Percentiles rank a stretch among this genome's conserved stretches.
Evolutionary conservation across 129 eudicot genomes (phyloP).

Genomic region (Lactuca sativa): DNA sequence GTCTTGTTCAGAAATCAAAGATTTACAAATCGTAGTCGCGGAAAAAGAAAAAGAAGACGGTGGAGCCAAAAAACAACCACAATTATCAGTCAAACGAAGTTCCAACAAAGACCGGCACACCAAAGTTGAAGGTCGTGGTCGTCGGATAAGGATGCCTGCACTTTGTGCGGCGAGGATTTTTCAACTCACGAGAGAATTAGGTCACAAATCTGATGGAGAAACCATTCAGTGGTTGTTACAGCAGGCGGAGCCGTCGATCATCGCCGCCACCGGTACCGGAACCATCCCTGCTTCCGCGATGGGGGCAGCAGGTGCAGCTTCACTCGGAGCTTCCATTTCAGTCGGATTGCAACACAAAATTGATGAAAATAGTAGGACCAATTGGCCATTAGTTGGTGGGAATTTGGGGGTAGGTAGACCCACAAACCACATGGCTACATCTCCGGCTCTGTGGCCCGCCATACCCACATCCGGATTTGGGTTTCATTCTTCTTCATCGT

Average conservation of each 20-base stretch:
- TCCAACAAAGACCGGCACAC: conserved; percentile 89
- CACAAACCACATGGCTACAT: conserved; percentile 44
- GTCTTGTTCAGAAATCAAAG: conserved; percentile 43
- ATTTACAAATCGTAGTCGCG: conserved; percentile 43
- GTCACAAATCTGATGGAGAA: conserved; percentile 88
- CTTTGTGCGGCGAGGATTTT: conserved; percentile 87
- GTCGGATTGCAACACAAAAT: conserved; percentile 58
- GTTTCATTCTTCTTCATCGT: conserved; percentile 43
- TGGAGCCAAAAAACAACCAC: conserved; percentile 34
- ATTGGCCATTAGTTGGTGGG: conserved; percentile 55
- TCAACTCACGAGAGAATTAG: conserved; percentile 77
- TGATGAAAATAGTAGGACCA: conserved; percentile 48
- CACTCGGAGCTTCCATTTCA: conserved; percentile 37
- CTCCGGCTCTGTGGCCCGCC: conserved; percentile 51
- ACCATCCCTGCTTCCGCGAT: conserved; percentile 82
- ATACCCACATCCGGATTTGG: conserved; percentile 37
- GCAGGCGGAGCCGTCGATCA: conserved; percentile 83
- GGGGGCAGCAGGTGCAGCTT: conserved; percentile 34
- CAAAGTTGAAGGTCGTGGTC: conserved; percentile 86
- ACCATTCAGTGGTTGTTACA: conserved; percentile 89
- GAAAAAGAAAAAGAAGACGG: conserved; percentile 49
- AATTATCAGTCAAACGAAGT: conserved; percentile 63
- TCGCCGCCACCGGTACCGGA: conserved; percentile 84
- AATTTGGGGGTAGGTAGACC: conserved; percentile 57
- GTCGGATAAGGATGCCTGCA: conserved; percentile 92